Evolutionary conservation across 2,329 filamentous ascomycete genomes (phyloP), one percentile per base, ranked within the genome.

Genomic region (Aaosphaeria arxii): DNA sequence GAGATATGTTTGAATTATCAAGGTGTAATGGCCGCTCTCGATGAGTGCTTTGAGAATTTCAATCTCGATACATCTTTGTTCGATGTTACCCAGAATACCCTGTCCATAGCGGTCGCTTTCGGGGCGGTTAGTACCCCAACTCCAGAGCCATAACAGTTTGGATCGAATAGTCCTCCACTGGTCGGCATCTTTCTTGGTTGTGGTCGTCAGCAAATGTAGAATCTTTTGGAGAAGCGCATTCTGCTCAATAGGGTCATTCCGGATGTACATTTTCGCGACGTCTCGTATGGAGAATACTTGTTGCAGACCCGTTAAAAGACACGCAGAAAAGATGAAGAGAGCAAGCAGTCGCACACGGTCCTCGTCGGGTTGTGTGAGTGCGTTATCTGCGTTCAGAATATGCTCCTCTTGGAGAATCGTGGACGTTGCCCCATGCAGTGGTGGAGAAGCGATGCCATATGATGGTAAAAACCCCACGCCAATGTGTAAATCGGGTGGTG

Each of bases 31-130:
- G 17, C 75, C 77, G 50, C 81, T 82, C 7, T 78, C 76, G 2
- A 90, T 71, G 28, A 91, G 76, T 0, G 80, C 77, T 59, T 85
- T 89, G 30, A 94, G 71, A 42, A 91, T 78, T 63, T 91, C 86
- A 2, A 77, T 77, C 65, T 94, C 89, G 11, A 92, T 73, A 7
- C 79, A 79, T 5, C 82, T 78, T 46, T 72, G 76, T 11, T 79
- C 71, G 4, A 94, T 72, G 52, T 77, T 79, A 1, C 85, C 82
- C 50, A 78, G 62, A 5, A 82, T 72, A 24, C 85, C 81, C 35
- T 72, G 71, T 29, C 70, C 73, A 17, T 61, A 62, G 28, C 66
- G 69, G 42, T 63, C 59, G 5, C 63, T 56, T 32, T 70, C 70
- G 43, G 71, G 63, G 11, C 54, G 71, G 50, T 80, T 75, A 28